These are phyloP conservation scores for Cucurbita ficifolia DNA, from an alignment of 306 rosid species.

Conservation along the genomic window DNA sequence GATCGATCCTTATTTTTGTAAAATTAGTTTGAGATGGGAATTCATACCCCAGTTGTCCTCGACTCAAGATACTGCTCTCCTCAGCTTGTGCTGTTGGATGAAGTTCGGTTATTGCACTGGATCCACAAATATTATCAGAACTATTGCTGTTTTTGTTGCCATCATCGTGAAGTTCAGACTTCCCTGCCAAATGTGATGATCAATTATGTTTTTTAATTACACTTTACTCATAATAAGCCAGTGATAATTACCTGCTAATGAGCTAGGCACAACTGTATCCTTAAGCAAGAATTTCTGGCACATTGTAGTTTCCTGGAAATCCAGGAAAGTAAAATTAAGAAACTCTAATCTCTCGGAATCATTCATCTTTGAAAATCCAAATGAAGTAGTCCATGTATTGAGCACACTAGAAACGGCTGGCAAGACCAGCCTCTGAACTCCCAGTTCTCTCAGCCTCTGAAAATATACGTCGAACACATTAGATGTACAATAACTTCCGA, in stretches of 20 bases:
- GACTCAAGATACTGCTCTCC: conserved; percentile 12
- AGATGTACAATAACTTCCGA: background rate
- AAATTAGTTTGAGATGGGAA: conserved; percentile 6
- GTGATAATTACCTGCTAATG: conserved; percentile 18
- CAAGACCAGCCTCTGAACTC: conserved; percentile 70
- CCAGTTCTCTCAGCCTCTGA: conserved; percentile 59
- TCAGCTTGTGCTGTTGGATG: conserved; percentile 25
- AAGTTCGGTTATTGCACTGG: conserved; percentile 31
- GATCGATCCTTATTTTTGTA: background rate
- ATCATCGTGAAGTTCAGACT: conserved; percentile 8
- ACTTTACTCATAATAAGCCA: background rate
- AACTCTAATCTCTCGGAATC: conserved; percentile 42
- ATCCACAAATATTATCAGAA: conserved; percentile 6
- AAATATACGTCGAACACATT: background rate
- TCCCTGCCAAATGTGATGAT: conserved; percentile 20
- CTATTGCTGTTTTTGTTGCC: conserved; percentile 5
- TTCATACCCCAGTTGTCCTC: conserved; percentile 37
- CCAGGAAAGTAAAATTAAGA: conserved; percentile 55
- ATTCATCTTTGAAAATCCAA: conserved; percentile 61
- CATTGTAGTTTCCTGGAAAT: conserved; percentile 60
- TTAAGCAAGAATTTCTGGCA: conserved; percentile 57
- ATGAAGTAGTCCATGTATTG: conserved; percentile 61
- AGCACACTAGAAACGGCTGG: conserved; percentile 68
- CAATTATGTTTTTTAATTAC: background rate
- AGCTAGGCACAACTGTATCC: conserved; percentile 15